phyloP scores from a whole-genome alignment of 192 early-diverging fungal species.

The Spinellus fusiger region DNA sequence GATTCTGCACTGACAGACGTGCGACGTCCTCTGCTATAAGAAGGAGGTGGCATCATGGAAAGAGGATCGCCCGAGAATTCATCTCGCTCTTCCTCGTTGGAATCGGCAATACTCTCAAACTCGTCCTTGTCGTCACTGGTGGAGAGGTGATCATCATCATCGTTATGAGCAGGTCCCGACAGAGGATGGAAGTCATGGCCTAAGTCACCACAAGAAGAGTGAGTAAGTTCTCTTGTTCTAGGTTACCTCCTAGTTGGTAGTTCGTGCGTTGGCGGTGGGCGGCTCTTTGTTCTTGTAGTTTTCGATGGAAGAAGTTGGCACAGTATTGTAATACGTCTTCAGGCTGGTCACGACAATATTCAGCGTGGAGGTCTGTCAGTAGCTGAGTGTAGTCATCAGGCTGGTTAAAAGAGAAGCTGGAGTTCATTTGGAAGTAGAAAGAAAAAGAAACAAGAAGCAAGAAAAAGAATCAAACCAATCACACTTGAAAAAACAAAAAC shows the following conservation, averaged over 20 bases:
- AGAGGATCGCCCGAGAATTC: slow-evolving; percentile 29
- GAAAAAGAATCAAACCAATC: not conserved
- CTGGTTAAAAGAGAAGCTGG: slow-evolving; percentile 25
- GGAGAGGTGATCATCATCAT: not conserved
- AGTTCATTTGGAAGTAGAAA: not conserved
- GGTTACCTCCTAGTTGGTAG: not conserved
- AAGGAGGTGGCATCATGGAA: slow-evolving; percentile 40
- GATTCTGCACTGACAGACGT: slow-evolving; percentile 95
- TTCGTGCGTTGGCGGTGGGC: slow-evolving; percentile 17
- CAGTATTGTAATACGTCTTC: slow-evolving; percentile 91
- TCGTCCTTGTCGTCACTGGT: slow-evolving; percentile 1
- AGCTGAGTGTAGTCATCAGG: slow-evolving; percentile 51
- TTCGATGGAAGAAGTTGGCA: slow-evolving; percentile 82
- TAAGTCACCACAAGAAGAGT: not conserved
- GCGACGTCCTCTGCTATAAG: slow-evolving; percentile 82
- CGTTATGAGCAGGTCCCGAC: not conserved
- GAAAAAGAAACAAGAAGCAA: not conserved
- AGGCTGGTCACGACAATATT: slow-evolving; percentile 72
- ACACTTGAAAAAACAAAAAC: not conserved
- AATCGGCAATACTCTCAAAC: slow-evolving; percentile 40
- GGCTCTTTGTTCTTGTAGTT: slow-evolving; percentile 74
- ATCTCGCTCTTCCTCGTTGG: slow-evolving; percentile 60
- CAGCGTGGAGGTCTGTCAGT: slow-evolving; percentile 80
- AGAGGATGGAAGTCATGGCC: not conserved
- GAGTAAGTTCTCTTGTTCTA: slow-evolving; percentile 1